Evolutionary conservation across 164 flowering plant species (phyloP), one percentile per base, ranked within the genome.

Genomic region (Pachysandra terminalis): DNA sequence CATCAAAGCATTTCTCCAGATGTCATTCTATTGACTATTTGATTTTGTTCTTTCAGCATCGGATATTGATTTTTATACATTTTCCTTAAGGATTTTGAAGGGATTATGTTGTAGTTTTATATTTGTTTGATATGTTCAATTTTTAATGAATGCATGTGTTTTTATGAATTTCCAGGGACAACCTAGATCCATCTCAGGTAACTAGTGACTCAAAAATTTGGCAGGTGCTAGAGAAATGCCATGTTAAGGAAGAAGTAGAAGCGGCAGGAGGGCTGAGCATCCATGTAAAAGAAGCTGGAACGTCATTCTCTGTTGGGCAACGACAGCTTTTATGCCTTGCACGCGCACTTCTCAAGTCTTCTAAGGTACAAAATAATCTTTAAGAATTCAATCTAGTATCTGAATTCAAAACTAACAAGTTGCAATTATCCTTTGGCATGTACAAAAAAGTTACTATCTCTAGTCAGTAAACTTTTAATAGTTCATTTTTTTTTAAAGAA

Each of bases 261-360:
- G 85, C 84, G 48, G 84, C 81, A 51, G 99, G 99, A 65, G 99
- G 99, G 28, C 79, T 95, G 67, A 91, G 87, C 53, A 73, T 77
- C 56, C 82, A 75, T 12, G 76, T 95, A 14, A 92, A 95, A 75
- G 94, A 85, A 69, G 80, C 87, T 73, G 97, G 96, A 53, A 52
- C 80, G 25, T 82, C 94, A 65, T 92, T 95, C 68, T 95, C 99
- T 73, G 91, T 92, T 60, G 99, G 99, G 32, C 99, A 95, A 73
- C 79, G 87, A 23, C 99, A 95, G 74, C 96, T 95, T 37, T 71
- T 92, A 64, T 95, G 98, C 85, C 96, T 95, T 64, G 97, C 93
- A 19, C 94, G 99, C 56, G 97, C 99, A 62, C 86, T 95, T 71
- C 90, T 95, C 41, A 90, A 82, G 73, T 90, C 90, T 73, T 84